These are phyloP conservation scores for Aethionema arabicum DNA, from an alignment of 345 rosid genomes.

Conservation along the genomic window DNA sequence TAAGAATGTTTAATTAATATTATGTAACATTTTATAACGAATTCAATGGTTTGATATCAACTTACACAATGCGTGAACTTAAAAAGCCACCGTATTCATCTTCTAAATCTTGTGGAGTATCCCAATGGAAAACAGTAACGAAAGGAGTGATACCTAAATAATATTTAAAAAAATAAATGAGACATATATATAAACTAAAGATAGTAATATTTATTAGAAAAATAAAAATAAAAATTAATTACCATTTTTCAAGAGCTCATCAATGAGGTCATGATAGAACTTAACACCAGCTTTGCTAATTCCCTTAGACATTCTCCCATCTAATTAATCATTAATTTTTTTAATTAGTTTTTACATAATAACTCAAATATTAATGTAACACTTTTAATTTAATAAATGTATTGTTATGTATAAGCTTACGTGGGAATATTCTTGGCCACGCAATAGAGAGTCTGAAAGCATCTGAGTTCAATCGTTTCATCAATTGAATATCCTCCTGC, in stretches of 20 bases:
- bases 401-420: conserved; percentile 24
- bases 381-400: neutral
- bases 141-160: conserved; percentile 22
- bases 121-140: conserved; percentile 35
- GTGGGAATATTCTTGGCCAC: conserved; percentile 45
- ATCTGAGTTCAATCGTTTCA: too few species aligned
- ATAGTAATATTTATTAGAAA: too few species aligned
- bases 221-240: neutral
- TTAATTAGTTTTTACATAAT: too few species aligned
- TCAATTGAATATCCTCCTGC: too few species aligned
- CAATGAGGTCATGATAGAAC: conserved; percentile 48
- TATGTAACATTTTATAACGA: too few species aligned
- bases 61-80: conserved; percentile 27
- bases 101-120: conserved; percentile 26
- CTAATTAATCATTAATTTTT: conserved; percentile 10
- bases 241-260: conserved; percentile 42
- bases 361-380: too few species aligned
- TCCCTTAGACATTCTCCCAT: conserved; percentile 40
- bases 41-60: neutral
- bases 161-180: neutral
- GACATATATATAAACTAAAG: too few species aligned
- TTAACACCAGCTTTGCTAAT: conserved; percentile 39
- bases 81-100: conserved; percentile 31
- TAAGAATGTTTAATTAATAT: neutral
- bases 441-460: too few species aligned